Evolutionary conservation across 1,284 basidiomycete genomes (phyloP).

Genomic region (Fomes fomentarius): DNA sequence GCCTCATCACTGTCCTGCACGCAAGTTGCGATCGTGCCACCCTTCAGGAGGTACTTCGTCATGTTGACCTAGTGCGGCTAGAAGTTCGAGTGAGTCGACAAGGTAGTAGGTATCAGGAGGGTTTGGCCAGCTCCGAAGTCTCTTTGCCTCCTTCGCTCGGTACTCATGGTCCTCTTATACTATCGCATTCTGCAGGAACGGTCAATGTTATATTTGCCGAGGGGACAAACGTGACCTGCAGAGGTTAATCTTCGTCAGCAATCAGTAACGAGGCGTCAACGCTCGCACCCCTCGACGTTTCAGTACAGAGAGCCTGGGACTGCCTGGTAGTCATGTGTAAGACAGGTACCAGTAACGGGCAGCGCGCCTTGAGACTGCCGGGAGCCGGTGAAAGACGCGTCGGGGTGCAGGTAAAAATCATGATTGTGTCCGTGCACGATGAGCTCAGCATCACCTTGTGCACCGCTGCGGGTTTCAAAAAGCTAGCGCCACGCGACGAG

Average conservation of each 20-base stretch:
- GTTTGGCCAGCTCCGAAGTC: neutral
- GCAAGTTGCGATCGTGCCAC: constrained; percentile 33
- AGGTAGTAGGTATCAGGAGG: no score
- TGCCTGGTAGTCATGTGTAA: neutral
- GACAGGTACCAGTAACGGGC: neutral
- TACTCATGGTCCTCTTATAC: neutral
- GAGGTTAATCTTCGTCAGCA: neutral
- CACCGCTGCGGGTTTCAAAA: no score
- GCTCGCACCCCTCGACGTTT: neutral
- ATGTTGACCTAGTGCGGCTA: no score
- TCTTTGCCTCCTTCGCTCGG: neutral
- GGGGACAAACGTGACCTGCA: no score
- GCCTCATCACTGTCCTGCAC: constrained; percentile 25
- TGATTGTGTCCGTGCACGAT: no score
- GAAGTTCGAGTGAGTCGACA: no score
- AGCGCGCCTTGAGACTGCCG: neutral
- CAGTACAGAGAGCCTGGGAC: neutral
- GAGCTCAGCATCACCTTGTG: no score
- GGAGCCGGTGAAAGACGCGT: neutral
- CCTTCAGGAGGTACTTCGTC: constrained; percentile 32
- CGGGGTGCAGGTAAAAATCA: neutral
- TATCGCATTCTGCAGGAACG: neutral
- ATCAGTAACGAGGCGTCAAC: no score
- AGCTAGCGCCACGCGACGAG: no score
- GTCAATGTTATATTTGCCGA: neutral